phyloP scores from a whole-genome alignment of 306 rosid genomes.

The Cucumis cinereus region DNA sequence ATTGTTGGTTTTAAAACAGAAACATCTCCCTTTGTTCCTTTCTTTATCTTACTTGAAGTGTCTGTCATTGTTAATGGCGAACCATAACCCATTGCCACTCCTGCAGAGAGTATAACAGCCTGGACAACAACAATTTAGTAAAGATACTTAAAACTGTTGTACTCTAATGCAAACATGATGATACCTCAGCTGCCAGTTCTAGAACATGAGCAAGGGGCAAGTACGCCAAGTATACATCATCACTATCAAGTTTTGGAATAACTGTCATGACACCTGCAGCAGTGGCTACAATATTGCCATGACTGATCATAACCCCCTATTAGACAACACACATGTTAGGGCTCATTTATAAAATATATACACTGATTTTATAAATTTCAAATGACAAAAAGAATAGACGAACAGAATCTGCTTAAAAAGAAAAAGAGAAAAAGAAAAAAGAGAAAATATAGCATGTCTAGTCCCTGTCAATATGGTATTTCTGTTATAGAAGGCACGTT shows the following conservation, averaged over 20 bases:
- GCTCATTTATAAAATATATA: neutral
- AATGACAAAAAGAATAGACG: neutral
- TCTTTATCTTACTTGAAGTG: slow-evolving; percentile 65
- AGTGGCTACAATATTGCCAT: slow-evolving; percentile 81
- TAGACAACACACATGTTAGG: slow-evolving; percentile 6
- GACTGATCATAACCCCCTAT: slow-evolving; percentile 94
- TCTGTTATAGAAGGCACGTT: neutral
- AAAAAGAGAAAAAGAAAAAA: neutral
- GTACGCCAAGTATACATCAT: slow-evolving; percentile 81
- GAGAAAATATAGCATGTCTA: neutral
- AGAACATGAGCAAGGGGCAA: slow-evolving; percentile 93
- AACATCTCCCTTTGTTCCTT: slow-evolving; percentile 91
- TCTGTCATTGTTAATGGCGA: slow-evolving; percentile 69
- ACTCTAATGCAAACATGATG: neutral
- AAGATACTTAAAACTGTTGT: slow-evolving; percentile 8
- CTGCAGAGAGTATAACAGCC: slow-evolving; percentile 78
- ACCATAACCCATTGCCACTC: slow-evolving; percentile 65
- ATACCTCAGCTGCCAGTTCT: slow-evolving; percentile 91
- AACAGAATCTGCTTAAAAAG: neutral
- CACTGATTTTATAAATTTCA: neutral
- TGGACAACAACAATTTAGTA: slow-evolving; percentile 33
- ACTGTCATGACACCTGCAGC: slow-evolving; percentile 63
- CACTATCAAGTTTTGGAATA: slow-evolving; percentile 44
- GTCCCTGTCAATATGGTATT: neutral
- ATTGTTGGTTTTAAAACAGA: slow-evolving; percentile 62